A percentile compares a stretch with the other conserved stretches of the same genome.
These are phyloP conservation scores for Chlamydomonas eustigma DNA, from an alignment of 139 green algal genomes.

Conservation along the genomic window DNA sequence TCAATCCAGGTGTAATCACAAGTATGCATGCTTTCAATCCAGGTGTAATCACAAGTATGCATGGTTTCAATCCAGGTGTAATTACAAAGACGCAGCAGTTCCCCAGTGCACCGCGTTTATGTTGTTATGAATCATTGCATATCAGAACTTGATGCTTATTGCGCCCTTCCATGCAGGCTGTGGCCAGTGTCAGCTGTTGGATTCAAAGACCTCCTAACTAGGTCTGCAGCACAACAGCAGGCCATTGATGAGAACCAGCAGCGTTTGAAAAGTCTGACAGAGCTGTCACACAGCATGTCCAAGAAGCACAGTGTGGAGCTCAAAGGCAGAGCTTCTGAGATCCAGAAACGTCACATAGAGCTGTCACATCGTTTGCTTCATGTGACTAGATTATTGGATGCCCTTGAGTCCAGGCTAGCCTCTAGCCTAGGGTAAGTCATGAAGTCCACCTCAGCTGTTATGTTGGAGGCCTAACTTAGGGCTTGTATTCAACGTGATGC, in stretches of 20 bases:
- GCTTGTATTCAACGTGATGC: too few relatives aligned
- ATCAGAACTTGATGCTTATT: too few relatives aligned
- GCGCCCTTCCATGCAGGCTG: slow-evolving; percentile 28
- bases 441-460: too few relatives aligned
- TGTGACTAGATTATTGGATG: slow-evolving; percentile 34
- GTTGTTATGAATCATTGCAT: too few relatives aligned
- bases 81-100: too few relatives aligned
- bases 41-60: too few relatives aligned
- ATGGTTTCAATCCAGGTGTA: too few relatives aligned
- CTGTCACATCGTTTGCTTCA: slow-evolving; percentile 41
- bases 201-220: slow-evolving; percentile 60
- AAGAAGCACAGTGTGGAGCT: slow-evolving; percentile 15
- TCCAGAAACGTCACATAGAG: slow-evolving; percentile 40
- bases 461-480: too few relatives aligned
- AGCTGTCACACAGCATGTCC: slow-evolving; percentile 19
- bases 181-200: slow-evolving; percentile 68
- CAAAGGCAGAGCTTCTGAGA: slow-evolving; percentile 15
- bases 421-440: slow-evolving; percentile 34
- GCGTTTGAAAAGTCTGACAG: slow-evolving; percentile 5
- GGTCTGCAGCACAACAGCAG: slow-evolving; percentile 38
- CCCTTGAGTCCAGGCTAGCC: slow-evolving; percentile 41
- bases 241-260: slow-evolving; percentile 36
- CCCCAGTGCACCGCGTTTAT: too few relatives aligned
- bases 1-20: too few relatives aligned
- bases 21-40: too few relatives aligned